Percentiles rank a stretch among this genome's conserved stretches.
Evolutionary conservation across 2,329 filamentous ascomycete species (phyloP).

Genomic region (Ceratocystis alfenasii): DNA sequence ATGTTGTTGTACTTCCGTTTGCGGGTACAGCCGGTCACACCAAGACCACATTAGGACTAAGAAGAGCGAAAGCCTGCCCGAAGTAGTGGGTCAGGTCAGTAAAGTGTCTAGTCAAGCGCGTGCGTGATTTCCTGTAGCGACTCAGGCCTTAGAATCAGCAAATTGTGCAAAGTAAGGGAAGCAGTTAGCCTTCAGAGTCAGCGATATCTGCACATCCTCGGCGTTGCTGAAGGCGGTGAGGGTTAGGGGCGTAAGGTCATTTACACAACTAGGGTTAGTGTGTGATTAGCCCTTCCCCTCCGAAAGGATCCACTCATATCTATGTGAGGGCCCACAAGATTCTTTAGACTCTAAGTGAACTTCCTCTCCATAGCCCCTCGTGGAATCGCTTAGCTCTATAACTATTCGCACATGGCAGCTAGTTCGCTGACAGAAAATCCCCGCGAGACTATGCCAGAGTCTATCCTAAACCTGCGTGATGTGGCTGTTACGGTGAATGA

Average conservation of each 20-base stretch:
- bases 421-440: background rate
- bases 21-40: background rate
- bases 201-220: background rate
- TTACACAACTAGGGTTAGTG: background rate
- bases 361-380: background rate
- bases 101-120: background rate
- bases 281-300: background rate
- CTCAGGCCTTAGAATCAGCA: background rate
- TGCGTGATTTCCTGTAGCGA: background rate
- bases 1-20: background rate
- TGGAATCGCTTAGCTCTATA: background rate
- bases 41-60: background rate
- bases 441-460: background rate
- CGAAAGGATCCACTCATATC: background rate
- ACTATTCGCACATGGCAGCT: background rate
- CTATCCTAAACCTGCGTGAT: constrained; percentile 64
- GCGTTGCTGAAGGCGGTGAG: background rate
- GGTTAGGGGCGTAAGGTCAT: background rate
- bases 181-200: background rate
- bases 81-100: background rate
- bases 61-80: background rate
- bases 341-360: background rate
- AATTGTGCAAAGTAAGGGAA: background rate
- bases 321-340: background rate
- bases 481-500: constrained; percentile 56